Base-by-base conservation (phyloP, 257 asterid species). In the Nicotiana noctiflora region DNA sequence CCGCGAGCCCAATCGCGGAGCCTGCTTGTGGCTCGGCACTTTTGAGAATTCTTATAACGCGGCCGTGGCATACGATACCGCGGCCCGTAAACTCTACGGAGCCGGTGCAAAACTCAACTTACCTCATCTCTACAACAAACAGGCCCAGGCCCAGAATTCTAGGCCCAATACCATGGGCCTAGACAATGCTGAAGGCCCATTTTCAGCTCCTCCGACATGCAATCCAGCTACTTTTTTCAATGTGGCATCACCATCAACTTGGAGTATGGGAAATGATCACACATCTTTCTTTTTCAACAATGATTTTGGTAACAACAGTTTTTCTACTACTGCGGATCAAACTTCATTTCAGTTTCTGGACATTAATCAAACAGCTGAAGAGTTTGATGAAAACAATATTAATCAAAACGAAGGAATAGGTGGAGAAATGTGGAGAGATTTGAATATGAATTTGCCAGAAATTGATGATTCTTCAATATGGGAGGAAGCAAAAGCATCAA, bases 11-110 rank as follows among this genome's bases (percentile, higher is more conserved):
- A 89, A 92, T 23, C 91, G 91, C 6, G 98, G 98, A 25, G 82
- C 90, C 3, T 91, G 98, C 2, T 85, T 90, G 14, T 94, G 98
- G 98, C 92, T 93, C 27, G 98, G 98, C 3, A 94, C 98, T 5
- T 93, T 84, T 81, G 93, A 90, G 79, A 93, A 90, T 12, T 86
- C 98, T n/a, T 77, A 86, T 53, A 92, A 91, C 6, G 97, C 98
- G 0, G 98, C 97, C 6, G 37, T 89, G 1, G 98, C 95, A 0
- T 92, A 93, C 56, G 98, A 93, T 57, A 85, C 91, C 3, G 97
- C 98, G 0, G 97, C 98, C 18, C 86, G 91, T 2, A 86, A 82
- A 65, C 93, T 93, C 34, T 90, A 84, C 83, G 96, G 97, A 3
- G 85, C 92, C 1, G 86, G 89, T 8, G 92, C 94, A 2, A 88